Conservation (phyloP, 495 filamentous ascomycete species). For the Friedmanniomyces endolithicus region DNA sequence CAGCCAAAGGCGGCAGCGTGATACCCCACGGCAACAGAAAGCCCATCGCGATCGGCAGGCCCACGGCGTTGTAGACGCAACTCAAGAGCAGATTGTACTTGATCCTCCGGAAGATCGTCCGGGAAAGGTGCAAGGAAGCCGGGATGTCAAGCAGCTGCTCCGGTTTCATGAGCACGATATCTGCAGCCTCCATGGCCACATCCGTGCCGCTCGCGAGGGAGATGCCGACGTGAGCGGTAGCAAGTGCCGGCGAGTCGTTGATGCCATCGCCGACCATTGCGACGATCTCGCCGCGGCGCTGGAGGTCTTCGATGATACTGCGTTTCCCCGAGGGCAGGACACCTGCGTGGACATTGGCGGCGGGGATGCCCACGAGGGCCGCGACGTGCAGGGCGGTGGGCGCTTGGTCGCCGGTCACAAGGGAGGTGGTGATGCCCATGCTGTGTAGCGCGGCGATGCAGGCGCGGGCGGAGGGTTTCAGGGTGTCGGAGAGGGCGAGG, state of each 20-base stretch:
- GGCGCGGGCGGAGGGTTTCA: slow-evolving; percentile 78
- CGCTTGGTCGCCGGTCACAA: slow-evolving; percentile 87
- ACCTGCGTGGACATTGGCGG: slow-evolving; percentile 61
- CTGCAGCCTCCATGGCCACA: slow-evolving; percentile 94
- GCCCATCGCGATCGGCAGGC: slow-evolving; percentile 94
- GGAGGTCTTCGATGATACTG: slow-evolving; percentile 62
- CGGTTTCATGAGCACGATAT: slow-evolving; percentile 88
- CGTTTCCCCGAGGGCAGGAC: slow-evolving; percentile 83
- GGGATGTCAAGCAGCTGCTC: slow-evolving; percentile 86
- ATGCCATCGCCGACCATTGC: slow-evolving; percentile 99
- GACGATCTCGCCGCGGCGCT: slow-evolving; percentile 58
- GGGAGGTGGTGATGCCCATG: slow-evolving; percentile 73
- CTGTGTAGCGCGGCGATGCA: slow-evolving; percentile 69
- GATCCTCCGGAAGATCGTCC: slow-evolving; percentile 81
- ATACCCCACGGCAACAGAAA: slow-evolving; percentile 78
- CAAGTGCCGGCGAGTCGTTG: slow-evolving; percentile 94
- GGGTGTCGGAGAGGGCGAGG: slow-evolving; percentile 71
- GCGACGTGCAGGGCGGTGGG: slow-evolving; percentile 75
- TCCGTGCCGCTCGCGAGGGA: slow-evolving; percentile 87
- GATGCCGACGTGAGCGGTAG: slow-evolving; percentile 85
- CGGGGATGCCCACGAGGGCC: slow-evolving; percentile 64
- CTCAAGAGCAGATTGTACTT: slow-evolving; percentile 88
- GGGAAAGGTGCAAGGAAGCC: slow-evolving; percentile 66
- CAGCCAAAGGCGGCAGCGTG: slow-evolving; percentile 86
- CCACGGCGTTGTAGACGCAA: slow-evolving; percentile 82